Base-by-base conservation (phyloP, 139 green algal species). In the Haematococcus lacustris region DNA sequence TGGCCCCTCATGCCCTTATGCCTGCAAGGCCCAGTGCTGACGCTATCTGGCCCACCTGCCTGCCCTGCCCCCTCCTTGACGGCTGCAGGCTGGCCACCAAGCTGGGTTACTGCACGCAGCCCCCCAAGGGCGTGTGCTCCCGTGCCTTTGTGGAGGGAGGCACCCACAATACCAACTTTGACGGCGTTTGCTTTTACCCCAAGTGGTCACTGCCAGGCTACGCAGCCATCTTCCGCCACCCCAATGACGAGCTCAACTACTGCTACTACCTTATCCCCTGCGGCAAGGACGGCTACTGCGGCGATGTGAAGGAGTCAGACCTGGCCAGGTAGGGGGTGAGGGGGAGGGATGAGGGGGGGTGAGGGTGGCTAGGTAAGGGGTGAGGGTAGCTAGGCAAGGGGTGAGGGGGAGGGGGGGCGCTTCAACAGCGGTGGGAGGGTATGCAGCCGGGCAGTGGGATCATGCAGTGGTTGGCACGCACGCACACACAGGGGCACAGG, bases 241-340 rank as follows among this genome's bases (percentile, higher is more conserved):
- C 92, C 63, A 93, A 95, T 64, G 91, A 95, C 62, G 92, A 96
- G 77, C 84, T 97, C 17, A 94, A 94, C 84, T 95, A 88, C 84
- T 97, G 91, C 89, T 97, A 97, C 81, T 97, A 96, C 84, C 85
- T 97, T n/a, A 97, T 97, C 68, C 92, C 92, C 65, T 87, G 80
- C 71, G 90, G 89, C 78, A 88, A 88, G 70, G 75, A 89, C 34
- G 86, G 78, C 30, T 73, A 83, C 50, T 91, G 88, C 75, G 92
- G 92, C 43, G 82, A 88, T 25, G 89, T 94, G 40, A 89, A 81
- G 65, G 91, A 92, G 74, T 74, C 77, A 2, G 89, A 95, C 75
- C 53, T 64, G 21, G 26, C 53, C 17, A 64, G 53, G 53, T 64
- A 26, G 4, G 53, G 9, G 9, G 17, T 53, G 43, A 28, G 43